A percentile compares a stretch with the other conserved stretches of the same genome.
Conservation (phyloP, 1,139 yeast species). For the Yamadazyma diospyri region DNA sequence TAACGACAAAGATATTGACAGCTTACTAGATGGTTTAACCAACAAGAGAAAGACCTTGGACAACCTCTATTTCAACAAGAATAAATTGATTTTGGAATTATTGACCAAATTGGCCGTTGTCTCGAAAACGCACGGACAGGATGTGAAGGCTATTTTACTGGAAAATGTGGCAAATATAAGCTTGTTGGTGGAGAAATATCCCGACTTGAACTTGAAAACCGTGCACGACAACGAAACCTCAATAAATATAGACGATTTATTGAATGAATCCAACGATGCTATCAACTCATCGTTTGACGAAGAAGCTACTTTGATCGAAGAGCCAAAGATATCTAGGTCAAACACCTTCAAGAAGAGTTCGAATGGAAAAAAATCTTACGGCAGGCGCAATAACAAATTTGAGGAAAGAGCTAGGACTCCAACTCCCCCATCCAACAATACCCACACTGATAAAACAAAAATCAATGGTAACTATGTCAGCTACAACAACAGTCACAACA, state of each 20-base stretch:
- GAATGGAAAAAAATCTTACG: constrained; percentile 11
- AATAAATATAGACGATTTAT: constrained; percentile 33
- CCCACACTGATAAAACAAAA: constrained; percentile 12
- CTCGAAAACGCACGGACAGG: constrained; percentile 49
- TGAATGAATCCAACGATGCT: constrained; percentile 33
- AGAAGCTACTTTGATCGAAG: constrained; percentile 28
- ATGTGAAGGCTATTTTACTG: constrained; percentile 33
- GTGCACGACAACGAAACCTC: constrained; percentile 29
- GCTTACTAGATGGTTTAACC: constrained; percentile 39
- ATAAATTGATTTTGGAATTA: constrained; percentile 43
- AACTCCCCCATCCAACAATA: constrained; percentile 23
- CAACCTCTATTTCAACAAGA: constrained; percentile 44
- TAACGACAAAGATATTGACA: constrained; percentile 45
- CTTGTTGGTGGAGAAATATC: constrained; percentile 30
- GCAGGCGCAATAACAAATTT: constrained; percentile 15
- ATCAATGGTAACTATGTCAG: constrained; percentile 5
- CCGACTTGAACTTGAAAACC: constrained; percentile 26
- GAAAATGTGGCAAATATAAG: constrained; percentile 31
- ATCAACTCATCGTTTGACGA: constrained; percentile 36
- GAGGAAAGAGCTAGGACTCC: constrained; percentile 21
- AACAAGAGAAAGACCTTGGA: constrained; percentile 43
- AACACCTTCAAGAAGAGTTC: constrained; percentile 28
- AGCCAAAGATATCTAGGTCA: constrained; percentile 24
- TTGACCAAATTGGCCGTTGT: constrained; percentile 42
- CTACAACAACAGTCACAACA: not conserved